Evolutionary conservation across 2,329 filamentous ascomycete species (phyloP).

Genomic region (Fusarium sp.): DNA sequence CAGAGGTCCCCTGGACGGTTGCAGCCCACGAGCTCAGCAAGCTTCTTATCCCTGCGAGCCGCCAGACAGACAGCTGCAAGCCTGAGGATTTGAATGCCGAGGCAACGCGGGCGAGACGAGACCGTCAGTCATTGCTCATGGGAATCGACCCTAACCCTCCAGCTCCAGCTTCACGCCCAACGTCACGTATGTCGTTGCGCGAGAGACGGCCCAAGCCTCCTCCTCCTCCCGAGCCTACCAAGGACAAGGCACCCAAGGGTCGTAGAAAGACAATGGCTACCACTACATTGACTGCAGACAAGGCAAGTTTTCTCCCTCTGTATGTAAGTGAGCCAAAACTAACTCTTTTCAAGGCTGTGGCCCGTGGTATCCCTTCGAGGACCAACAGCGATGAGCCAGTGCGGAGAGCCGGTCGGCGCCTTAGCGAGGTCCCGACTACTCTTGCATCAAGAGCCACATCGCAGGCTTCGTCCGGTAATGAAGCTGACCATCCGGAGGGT

Average conservation of each 20-base stretch:
- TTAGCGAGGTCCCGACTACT: constrained; percentile 58
- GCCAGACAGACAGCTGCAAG: constrained; percentile 77
- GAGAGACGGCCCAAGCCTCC: constrained; percentile 71
- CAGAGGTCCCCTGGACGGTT: constrained; percentile 83
- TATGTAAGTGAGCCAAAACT: background rate
- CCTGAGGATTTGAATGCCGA: constrained; percentile 80
- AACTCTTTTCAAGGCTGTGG: constrained; percentile 44
- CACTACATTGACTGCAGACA: constrained; percentile 39
- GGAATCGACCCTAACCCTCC: constrained; percentile 43
- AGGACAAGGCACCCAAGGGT: constrained; percentile 47
- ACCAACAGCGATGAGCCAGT: constrained; percentile 39
- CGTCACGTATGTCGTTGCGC: constrained; percentile 74
- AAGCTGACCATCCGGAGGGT: constrained; percentile 12
- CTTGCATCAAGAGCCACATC: constrained; percentile 32
- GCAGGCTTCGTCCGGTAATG: constrained; percentile 12
- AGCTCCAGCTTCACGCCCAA: constrained; percentile 53
- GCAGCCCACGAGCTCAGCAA: constrained; percentile 85
- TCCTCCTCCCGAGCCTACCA: constrained; percentile 57
- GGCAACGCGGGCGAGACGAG: constrained; percentile 67
- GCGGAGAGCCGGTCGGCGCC: constrained; percentile 55
- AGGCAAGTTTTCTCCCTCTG: constrained; percentile 35
- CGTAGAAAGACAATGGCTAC: constrained; percentile 69
- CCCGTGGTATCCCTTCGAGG: constrained; percentile 46
- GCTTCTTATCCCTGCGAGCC: constrained; percentile 76
- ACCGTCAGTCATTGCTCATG: constrained; percentile 65